Percentiles rank a stretch among this genome's conserved stretches.
phyloP scores from a whole-genome alignment of 2,329 filamentous ascomycete species.

The Stagonosporopsis chrysanthemi region DNA sequence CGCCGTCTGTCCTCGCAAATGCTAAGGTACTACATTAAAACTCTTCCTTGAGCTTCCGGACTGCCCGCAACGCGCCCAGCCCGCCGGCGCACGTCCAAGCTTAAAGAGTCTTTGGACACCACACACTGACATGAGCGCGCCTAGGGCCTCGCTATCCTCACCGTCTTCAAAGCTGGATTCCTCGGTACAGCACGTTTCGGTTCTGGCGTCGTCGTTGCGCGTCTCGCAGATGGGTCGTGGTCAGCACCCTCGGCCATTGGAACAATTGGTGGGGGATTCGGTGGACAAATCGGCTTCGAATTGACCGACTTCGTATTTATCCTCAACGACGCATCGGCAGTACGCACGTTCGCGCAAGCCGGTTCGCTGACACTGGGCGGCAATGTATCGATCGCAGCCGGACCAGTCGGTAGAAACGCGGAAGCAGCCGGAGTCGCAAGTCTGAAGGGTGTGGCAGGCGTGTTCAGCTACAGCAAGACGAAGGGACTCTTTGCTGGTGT shows the following conservation, averaged over 20 bases:
- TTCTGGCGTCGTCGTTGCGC: constrained; percentile 81
- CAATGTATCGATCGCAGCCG: constrained; percentile 94
- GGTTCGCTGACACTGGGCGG: constrained; percentile 92
- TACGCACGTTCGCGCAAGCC: constrained; percentile 91
- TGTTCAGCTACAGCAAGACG: constrained; percentile 98
- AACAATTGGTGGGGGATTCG: constrained; percentile 81
- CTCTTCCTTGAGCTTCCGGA: constrained; percentile 10
- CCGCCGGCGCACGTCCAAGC: constrained; percentile 8
- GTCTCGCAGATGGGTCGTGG: constrained; percentile 79
- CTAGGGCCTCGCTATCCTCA: constrained; percentile 81
- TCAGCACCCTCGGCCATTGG: constrained; percentile 83
- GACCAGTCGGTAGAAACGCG: constrained; percentile 91
- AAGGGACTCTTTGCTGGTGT: constrained; percentile 97
- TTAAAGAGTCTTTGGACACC: constrained; percentile 2
- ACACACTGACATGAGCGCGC: constrained; percentile 14
- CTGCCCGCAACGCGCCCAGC: constrained; percentile 14
- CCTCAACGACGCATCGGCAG: constrained; percentile 87
- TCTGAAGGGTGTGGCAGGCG: constrained; percentile 83
- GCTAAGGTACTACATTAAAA: constrained; percentile 72
- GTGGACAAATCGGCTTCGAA: constrained; percentile 87
- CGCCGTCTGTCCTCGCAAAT: constrained; percentile 84
- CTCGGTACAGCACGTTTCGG: constrained; percentile 83
- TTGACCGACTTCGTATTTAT: constrained; percentile 97
- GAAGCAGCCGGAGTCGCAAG: constrained; percentile 95
- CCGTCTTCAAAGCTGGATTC: constrained; percentile 87